A percentile compares a stretch with the other conserved stretches of the same genome.
phyloP scores from a whole-genome alignment of 768 basidiomycete genomes.

The Lactarius pseudohatsudake region DNA sequence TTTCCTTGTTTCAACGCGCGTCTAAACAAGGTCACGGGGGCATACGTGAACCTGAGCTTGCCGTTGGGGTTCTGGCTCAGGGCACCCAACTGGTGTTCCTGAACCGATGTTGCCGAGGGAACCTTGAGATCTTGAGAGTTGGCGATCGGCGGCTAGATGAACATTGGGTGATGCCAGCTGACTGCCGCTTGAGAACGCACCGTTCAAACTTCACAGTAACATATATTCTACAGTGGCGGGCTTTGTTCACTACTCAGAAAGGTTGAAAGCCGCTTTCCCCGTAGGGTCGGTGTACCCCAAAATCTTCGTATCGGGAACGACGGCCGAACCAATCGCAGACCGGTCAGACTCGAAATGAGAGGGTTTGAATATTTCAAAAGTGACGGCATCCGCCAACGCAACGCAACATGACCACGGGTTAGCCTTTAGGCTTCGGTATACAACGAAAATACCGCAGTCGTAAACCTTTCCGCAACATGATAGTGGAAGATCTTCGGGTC shows the following conservation, averaged over 20 bases:
- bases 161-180: not conserved
- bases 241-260: not conserved
- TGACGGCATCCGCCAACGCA: not conserved
- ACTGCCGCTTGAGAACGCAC: not conserved
- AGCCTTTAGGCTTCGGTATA: conserved; percentile 2
- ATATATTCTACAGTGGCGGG: not conserved
- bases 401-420: conserved; percentile 7
- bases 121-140: not conserved
- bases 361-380: not conserved
- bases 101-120: not conserved
- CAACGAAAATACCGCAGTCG: not conserved
- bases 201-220: not conserved
- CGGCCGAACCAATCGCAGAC: not conserved
- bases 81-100: not conserved
- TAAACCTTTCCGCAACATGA: not conserved
- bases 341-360: not conserved
- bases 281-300: conserved; percentile 4
- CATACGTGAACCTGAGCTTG: not conserved
- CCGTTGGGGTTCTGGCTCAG: not conserved
- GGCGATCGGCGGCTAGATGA: not conserved
- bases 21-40: not conserved
- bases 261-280: not conserved
- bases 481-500: not conserved
- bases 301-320: not conserved
- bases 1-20: not conserved